These are phyloP conservation scores for Hypoxylon sp. DNA, from an alignment of 2,329 filamentous ascomycete genomes.

Conservation along the genomic window DNA sequence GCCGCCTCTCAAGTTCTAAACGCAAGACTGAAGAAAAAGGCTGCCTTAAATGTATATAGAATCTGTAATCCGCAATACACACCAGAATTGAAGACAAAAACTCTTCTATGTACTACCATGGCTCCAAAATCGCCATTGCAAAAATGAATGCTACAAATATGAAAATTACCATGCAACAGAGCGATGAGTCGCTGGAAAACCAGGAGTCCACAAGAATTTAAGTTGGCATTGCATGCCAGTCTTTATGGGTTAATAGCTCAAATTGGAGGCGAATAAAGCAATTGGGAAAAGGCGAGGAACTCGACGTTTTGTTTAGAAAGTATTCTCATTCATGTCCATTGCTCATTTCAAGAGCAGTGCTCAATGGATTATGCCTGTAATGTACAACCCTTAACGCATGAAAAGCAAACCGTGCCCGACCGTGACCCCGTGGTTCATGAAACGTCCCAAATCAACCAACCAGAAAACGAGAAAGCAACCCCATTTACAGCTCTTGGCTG, in stretches of 20 bases:
- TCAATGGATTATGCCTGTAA: slow-evolving; percentile 65
- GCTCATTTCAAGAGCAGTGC: slow-evolving; percentile 16
- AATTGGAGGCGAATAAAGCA: not conserved
- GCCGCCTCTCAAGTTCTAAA: slow-evolving; percentile 62
- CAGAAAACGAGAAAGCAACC: slow-evolving; percentile 67
- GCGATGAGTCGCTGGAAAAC: not conserved
- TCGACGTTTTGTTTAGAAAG: slow-evolving; percentile 58
- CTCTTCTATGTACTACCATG: not conserved
- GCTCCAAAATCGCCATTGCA: not conserved
- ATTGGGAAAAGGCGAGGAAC: not conserved
- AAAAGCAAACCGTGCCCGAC: slow-evolving; percentile 77
- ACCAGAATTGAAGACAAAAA: slow-evolving; percentile 10
- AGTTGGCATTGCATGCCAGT: no score
- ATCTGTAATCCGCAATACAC: slow-evolving; percentile 45
- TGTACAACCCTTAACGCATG: slow-evolving; percentile 76
- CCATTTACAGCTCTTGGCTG: slow-evolving; percentile 91
- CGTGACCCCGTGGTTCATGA: slow-evolving; percentile 85
- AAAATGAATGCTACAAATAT: not conserved
- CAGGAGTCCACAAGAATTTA: no score
- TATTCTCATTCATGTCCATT: slow-evolving; percentile 73
- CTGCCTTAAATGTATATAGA: slow-evolving; percentile 53
- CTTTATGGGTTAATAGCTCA: not conserved
- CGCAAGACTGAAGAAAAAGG: slow-evolving; percentile 18
- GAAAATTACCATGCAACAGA: not conserved
- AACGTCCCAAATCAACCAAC: slow-evolving; percentile 73